phyloP scores from a whole-genome alignment of 73 alveolate genomes.

The Paramecium octaurelia region DNA sequence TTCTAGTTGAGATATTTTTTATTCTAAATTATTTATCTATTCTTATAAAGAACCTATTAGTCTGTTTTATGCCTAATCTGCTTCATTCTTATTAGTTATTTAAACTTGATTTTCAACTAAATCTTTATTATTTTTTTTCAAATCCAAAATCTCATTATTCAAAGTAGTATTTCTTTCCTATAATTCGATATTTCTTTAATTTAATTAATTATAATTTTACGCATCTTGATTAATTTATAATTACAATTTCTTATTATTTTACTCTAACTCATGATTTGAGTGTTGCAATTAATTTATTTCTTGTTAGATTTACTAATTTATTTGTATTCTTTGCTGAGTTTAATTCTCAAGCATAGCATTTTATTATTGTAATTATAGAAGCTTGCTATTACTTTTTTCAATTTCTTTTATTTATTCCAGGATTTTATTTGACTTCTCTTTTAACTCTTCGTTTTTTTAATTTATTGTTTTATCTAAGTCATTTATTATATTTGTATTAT shows the following conservation, averaged over 20 bases:
- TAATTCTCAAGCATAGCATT: neutral
- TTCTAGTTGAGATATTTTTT: neutral
- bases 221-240: neutral
- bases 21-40: neutral
- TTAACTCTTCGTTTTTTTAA: neutral
- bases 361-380: neutral
- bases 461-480: neutral
- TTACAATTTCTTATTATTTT: neutral
- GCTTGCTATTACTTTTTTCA: neutral
- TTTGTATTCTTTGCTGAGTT: neutral
- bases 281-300: neutral
- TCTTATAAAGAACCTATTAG: neutral
- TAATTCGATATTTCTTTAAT: neutral
- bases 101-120: neutral
- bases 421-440: neutral
- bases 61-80: neutral
- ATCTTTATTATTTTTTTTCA: neutral
- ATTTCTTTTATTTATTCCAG: neutral
- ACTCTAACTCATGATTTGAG: neutral
- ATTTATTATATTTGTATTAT: neutral
- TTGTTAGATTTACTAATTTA: neutral
- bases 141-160: neutral
- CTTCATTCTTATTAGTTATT: neutral
- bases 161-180: neutral
- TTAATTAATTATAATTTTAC: neutral